Percentiles rank a stretch among this genome's conserved stretches.
These are phyloP conservation scores for Detonula confervacea DNA, from an alignment of 352 stramenopile species.

Conservation along the genomic window DNA sequence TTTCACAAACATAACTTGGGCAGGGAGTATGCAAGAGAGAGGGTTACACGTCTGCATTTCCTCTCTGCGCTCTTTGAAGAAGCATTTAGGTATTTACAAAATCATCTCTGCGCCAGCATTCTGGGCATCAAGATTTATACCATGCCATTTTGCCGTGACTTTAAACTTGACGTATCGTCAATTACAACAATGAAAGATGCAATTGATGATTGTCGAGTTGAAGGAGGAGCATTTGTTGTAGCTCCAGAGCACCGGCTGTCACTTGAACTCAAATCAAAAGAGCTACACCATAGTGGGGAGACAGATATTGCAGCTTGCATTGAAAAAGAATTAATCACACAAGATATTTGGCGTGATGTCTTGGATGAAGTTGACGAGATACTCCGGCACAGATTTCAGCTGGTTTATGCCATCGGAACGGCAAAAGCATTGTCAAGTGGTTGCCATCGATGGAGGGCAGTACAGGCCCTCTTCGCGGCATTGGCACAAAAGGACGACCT, in stretches of 20 bases:
- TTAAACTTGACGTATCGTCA: constrained; percentile 23
- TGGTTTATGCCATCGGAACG: constrained; percentile 88
- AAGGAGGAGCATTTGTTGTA: constrained; percentile 83
- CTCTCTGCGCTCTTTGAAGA: constrained; percentile 51
- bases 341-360: constrained; percentile 84
- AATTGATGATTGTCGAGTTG: constrained; percentile 40
- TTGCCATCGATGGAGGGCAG: constrained; percentile 76
- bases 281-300: constrained; percentile 57
- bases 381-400: constrained; percentile 89
- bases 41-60: constrained; percentile 49
- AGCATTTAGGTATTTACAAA: constrained; percentile 42
- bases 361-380: constrained; percentile 90
- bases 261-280: constrained; percentile 87
- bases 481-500: constrained; percentile 46
- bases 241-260: constrained; percentile 90
- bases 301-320: constrained; percentile 21
- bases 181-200: constrained; percentile 38
- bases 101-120: constrained; percentile 41
- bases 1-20: constrained; percentile 19
- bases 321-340: constrained; percentile 71
- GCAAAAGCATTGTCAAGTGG: constrained; percentile 74
- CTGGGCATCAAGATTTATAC: constrained; percentile 47
- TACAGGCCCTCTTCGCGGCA: constrained; percentile 74
- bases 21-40: constrained; percentile 14
- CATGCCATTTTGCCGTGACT: constrained; percentile 57